Evolutionary conservation across 2,329 filamentous ascomycete species (phyloP).

Genomic region (Colletotrichum theobromicola): DNA sequence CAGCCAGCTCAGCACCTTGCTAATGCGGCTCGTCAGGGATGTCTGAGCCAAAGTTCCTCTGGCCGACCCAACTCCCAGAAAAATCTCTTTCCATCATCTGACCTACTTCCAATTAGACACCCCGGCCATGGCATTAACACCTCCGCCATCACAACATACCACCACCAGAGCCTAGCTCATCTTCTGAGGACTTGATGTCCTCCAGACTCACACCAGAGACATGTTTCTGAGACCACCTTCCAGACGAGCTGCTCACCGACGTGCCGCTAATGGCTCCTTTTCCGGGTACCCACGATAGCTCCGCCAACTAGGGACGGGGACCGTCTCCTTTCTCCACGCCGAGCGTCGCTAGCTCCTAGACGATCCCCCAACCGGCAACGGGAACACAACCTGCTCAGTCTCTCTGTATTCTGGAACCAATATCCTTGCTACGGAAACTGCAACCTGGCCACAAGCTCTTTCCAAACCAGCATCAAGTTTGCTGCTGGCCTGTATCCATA

Average conservation of each 20-base stretch:
- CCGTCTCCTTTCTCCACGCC: conserved; percentile 7
- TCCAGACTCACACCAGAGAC: neutral
- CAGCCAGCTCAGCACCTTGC: neutral
- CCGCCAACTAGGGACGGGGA: neutral
- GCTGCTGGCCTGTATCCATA: neutral
- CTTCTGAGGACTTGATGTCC: neutral
- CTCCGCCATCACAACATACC: neutral
- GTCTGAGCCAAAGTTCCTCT: neutral
- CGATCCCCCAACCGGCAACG: neutral
- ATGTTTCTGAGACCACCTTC: neutral
- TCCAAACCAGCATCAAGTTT: neutral
- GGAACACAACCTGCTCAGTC: neutral
- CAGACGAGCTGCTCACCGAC: neutral
- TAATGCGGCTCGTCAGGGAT: neutral
- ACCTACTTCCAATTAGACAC: conserved; percentile 13
- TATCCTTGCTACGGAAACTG: neutral
- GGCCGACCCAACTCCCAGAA: neutral
- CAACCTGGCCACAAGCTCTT: neutral
- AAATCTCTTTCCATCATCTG: conserved; percentile 2
- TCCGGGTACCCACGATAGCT: neutral
- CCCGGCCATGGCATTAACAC: neutral
- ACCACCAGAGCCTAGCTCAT: neutral
- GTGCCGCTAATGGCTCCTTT: neutral
- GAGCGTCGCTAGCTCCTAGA: neutral
- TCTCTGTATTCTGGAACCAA: neutral